Conservation (phyloP, 169 alveolate genomes). For the Cryptosporidium xiaoi region DNA sequence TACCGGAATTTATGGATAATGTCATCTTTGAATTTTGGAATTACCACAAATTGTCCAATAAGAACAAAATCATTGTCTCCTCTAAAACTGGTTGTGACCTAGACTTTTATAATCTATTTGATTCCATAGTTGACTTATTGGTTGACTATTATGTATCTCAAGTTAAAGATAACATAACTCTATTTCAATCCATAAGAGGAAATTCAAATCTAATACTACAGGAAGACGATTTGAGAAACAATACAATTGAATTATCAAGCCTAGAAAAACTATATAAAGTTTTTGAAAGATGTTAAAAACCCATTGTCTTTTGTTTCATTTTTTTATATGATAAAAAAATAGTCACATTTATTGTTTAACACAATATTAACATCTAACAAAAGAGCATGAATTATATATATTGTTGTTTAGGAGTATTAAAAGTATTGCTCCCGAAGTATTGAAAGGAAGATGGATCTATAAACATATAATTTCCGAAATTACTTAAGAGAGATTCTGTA, state of each 20-base stretch:
- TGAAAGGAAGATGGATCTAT: conserved; percentile 34
- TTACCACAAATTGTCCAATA: conserved; percentile 22
- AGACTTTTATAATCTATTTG: background rate
- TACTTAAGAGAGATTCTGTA: conserved; percentile 1
- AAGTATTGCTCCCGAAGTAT: conserved; percentile 5
- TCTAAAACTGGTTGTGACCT: background rate
- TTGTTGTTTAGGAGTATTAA: background rate
- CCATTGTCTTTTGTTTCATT: background rate
- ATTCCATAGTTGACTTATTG: background rate
- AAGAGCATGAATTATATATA: background rate
- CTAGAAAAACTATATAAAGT: conserved; percentile 77
- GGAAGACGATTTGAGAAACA: background rate
- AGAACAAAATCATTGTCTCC: background rate
- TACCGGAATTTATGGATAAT: conserved; percentile 37
- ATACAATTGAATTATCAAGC: conserved; percentile 75
- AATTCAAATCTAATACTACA: conserved; percentile 22
- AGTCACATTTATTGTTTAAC: too few relatives aligned
- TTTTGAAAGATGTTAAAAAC: conserved; percentile 76
- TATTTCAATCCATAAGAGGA: conserved; percentile 38
- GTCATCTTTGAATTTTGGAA: conserved; percentile 39
- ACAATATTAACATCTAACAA: too few relatives aligned
- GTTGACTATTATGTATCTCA: conserved; percentile 40
- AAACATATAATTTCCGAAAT: conserved; percentile 1
- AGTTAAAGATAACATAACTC: conserved; percentile 9
- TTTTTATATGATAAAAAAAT: too few relatives aligned